phyloP scores from a whole-genome alignment of 2,329 filamentous ascomycete genomes.

The Tolypocladium ovalisporum region DNA sequence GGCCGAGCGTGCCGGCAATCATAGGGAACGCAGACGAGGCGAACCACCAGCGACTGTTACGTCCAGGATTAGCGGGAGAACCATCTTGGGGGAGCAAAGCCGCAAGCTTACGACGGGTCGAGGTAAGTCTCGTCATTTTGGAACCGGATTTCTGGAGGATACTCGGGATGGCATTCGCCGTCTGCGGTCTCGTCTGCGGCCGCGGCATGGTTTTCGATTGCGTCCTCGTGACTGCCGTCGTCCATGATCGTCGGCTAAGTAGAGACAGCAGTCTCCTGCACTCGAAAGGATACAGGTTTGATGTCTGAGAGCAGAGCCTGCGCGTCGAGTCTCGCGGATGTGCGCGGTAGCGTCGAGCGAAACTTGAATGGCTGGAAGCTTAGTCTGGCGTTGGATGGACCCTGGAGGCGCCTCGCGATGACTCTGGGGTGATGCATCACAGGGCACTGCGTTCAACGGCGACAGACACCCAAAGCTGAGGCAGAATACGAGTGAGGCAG shows the following conservation, averaged over 20 bases:
- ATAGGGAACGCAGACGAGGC: slow-evolving; percentile 60
- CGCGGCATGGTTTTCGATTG: slow-evolving; percentile 23
- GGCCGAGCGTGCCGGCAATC: slow-evolving; percentile 73
- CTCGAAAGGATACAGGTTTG: neutral
- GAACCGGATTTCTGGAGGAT: slow-evolving; percentile 13
- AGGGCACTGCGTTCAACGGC: neutral
- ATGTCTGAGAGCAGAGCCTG: neutral
- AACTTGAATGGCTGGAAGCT: neutral
- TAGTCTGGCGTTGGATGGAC: neutral
- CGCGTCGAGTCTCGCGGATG: neutral
- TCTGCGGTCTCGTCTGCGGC: slow-evolving; percentile 15
- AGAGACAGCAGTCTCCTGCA: neutral
- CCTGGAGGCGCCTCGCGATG: neutral
- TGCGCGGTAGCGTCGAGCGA: neutral
- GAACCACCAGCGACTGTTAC: slow-evolving; percentile 49
- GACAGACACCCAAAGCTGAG: neutral
- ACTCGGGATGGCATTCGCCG: slow-evolving; percentile 8
- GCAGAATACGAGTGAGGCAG: neutral
- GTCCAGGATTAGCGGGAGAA: neutral
- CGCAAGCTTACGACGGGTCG: slow-evolving; percentile 27
- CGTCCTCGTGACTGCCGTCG: slow-evolving; percentile 25
- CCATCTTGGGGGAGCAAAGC: neutral
- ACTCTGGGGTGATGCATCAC: neutral
- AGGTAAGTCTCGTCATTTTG: slow-evolving; percentile 30
- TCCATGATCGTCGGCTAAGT: slow-evolving; percentile 21